Evolutionary conservation across 108 stramenopile genomes (phyloP), one percentile per base, ranked within the genome.

Genomic region (Skeletonema menzelii): DNA sequence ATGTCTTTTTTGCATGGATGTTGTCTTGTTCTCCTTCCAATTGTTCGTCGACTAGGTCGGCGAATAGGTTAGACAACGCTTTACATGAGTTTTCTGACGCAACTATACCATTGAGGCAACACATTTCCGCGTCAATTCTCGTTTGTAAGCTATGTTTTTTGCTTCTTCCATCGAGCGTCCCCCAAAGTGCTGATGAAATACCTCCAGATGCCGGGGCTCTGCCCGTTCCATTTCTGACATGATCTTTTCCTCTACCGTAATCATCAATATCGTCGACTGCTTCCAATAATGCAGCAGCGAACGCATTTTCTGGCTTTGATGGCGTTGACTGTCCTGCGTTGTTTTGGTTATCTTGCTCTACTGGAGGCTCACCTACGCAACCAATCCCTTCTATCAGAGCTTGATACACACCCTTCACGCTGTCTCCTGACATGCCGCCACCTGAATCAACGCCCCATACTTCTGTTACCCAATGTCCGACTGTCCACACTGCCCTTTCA

Each of bases 381-480:
- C 65, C 79, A 70, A 77, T 84, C 79, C 56, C 90, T 12, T 92
- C 87, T 47, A 86, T 63, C 75, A 95, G 74, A 4, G 93, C 88
- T 47, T 82, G 71, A 73, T 86, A 75, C 6, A 95, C 86, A 53
- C 87, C 88, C 27, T 49, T 82, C 13, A 57, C 71, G 32, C 63
- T 47, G 27, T 44, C 60, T 26, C 58, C 47, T 8, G 58, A 27
- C 40, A 69, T 66, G n/a, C 70, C 77, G 26, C 60, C 60, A 44
- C 72, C 27, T 11, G 62, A 42, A 42, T 90, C 89, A 7, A 86
- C 79, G 10, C 88, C 86, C 93, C 93, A 94, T 27, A 90, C 83
- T 77, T 91, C 86, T 65, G 85, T 79, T 38, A 95, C 77, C 64
- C 89, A 84, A 81, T 95, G 89, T 2, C 89, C 91, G 8, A 92